Percentiles rank a stretch among this genome's conserved stretches.
Conservation (phyloP, 2,329 filamentous ascomycete genomes). For the Fusarium bactridioides region DNA sequence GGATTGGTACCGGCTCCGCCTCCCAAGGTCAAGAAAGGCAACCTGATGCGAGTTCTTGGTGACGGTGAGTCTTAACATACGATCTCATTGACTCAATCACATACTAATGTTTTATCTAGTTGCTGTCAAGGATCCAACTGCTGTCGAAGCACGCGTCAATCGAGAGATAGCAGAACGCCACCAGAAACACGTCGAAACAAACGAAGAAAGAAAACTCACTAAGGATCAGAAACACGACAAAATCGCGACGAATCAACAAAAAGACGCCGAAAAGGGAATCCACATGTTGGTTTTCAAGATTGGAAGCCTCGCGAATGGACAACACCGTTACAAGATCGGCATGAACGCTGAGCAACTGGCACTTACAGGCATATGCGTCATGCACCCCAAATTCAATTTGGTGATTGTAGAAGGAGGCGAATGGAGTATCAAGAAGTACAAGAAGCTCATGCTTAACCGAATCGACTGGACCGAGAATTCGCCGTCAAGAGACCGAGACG, state of each 20-base stretch:
- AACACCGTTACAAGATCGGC: conserved; percentile 91
- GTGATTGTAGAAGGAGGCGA: conserved; percentile 91
- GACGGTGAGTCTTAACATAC: conserved; percentile 63
- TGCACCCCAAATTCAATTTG: conserved; percentile 88
- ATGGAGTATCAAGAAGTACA: conserved; percentile 84
- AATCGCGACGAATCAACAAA: conserved; percentile 80
- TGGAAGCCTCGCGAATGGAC: conserved; percentile 86
- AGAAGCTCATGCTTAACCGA: conserved; percentile 91
- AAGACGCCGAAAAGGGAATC: conserved; percentile 87
- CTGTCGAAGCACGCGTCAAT: conserved; percentile 93
- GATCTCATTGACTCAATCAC: background rate
- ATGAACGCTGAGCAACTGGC: conserved; percentile 90
- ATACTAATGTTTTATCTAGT: conserved; percentile 42
- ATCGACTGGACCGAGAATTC: conserved; percentile 95
- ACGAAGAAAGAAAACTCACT: conserved; percentile 86
- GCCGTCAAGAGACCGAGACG: conserved; percentile 68
- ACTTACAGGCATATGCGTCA: conserved; percentile 88
- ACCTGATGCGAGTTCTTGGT: conserved; percentile 95
- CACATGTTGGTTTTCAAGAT: conserved; percentile 90
- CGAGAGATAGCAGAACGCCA: conserved; percentile 89
- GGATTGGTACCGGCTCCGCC: conserved; percentile 89
- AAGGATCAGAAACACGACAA: conserved; percentile 91
- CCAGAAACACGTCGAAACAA: conserved; percentile 77
- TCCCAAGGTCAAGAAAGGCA: conserved; percentile 96
- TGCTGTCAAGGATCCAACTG: conserved; percentile 93